Base-by-base conservation (phyloP, 108 stramenopile genomes). In the Pseudonitzschia delicatissima region DNA sequence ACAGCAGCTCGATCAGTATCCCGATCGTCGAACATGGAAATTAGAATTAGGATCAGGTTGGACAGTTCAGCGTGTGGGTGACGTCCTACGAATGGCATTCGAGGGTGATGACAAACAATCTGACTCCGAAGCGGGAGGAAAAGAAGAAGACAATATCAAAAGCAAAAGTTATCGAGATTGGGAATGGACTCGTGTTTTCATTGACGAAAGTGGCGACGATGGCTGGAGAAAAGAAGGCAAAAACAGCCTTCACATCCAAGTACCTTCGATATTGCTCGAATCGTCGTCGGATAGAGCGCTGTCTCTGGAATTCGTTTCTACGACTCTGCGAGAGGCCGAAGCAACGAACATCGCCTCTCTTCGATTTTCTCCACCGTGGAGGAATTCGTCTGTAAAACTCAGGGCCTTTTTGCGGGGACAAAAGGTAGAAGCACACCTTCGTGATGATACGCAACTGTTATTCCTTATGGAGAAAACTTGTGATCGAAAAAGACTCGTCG, bases 401-500 rank as follows among this genome's bases (percentile, higher is more conserved):
- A 80, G 83, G 57, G 88, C 92, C 48, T 96, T 96, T 64, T 86
- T 97, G 21, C 85, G 96, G 2, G 95, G 95, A 35, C 96, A 96
- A 80, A 83, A 85, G 49, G 79, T 97, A 18, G 87, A 92, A 11
- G 48, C 92, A 20, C 93, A 95, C 68, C 66, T 71, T 4, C 77
- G 93, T 57, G 83, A 79, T 47, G 23, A 52, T 12, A 57, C 42
- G 13, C 23, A 20, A 18, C 7, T 74, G 6, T 48, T 74, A 7
- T 21, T 72, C 45, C 29, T 18, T 32, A 6, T 40, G 39, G 12
- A 25, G 13, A 51, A 51, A 18, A 51, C 50, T 23, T 18, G 0
- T 51, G 50, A 51, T 18, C 50, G 12, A 13, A 42, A 51, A n/a
- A 51, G 45, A 15, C 53, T 55, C n/a, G 53, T 55, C 2, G 53